phyloP scores from a whole-genome alignment of 305 asterid species.

The Solanum aculeatissimum region DNA sequence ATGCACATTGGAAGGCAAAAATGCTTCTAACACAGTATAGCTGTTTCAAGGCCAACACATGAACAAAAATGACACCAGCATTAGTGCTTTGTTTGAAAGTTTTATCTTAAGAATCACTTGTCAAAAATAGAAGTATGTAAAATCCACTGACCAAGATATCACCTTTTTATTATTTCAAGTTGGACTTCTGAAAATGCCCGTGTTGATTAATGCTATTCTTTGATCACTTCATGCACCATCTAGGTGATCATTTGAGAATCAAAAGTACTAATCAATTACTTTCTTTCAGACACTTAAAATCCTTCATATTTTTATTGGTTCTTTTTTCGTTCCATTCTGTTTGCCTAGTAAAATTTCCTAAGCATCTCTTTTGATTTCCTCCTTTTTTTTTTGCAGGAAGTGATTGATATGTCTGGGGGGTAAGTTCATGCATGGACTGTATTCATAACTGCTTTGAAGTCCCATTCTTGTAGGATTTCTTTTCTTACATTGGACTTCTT shows the following conservation, averaged over 20 bases:
- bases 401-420: constrained; percentile 82
- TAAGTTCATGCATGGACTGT: constrained; percentile 15
- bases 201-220: neutral
- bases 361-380: neutral
- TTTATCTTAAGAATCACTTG: neutral
- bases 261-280: neutral
- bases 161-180: neutral
- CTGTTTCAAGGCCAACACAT: neutral
- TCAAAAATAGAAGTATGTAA: neutral
- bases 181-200: neutral
- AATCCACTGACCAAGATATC: neutral
- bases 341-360: neutral
- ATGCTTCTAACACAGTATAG: neutral
- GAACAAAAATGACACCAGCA: neutral
- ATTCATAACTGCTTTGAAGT: neutral
- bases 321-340: neutral
- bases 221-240: neutral
- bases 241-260: neutral
- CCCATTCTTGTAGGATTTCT: neutral
- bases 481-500: neutral
- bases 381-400: constrained; percentile 38
- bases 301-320: neutral
- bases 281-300: neutral
- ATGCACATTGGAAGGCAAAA: neutral
- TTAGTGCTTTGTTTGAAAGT: neutral